Evolutionary conservation across 2,329 filamentous ascomycete genomes (phyloP), one percentile per base, ranked within the genome.

Genomic region (Ceratocystis ficicola): DNA sequence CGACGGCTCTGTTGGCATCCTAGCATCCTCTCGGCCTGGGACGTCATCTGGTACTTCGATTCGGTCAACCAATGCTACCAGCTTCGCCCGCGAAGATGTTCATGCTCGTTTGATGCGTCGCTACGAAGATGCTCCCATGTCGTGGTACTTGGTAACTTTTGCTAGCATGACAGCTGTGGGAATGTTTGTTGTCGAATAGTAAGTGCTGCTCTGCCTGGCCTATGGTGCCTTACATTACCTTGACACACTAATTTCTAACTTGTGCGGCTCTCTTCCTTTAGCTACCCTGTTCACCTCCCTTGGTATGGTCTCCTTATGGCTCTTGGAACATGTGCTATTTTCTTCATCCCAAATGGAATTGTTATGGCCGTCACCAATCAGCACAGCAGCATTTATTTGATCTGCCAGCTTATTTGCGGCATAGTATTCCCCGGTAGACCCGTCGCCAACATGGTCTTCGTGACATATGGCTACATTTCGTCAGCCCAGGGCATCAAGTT

Each of bases 341-440:
- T 95, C 68, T 95, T 95, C 77, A 90, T 95, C 67, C 90, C 90
- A 10, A 93, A 94, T 69, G 90, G 90, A 68, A 94, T 95, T 73
- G 88, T 95, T 71, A 95, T 94, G 88, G 90, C 90, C 17, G 90
- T 95, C 70, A 95, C 90, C 8, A 95, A 94, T 73, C 89, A 93
- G 73, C 89, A 94, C 74, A 90, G 86, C 74, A 90, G 86, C 74
- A 89, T 93, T 70, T 94, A 93, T 73, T 81, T 94, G 44, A 89
- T 94, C 71, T 93, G 89, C 73, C 90, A 94, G 75, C 81, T 95
- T 66, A 86, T 94, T 69, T 93, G 89, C 69, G 90, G 90, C 65
- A 85, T 83, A 63, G 80, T 90, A 17, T 95, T 95, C 73, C 90
- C 90, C 0, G 90, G 90, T 32, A 86, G 88, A 0, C 90, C 90